A percentile compares a stretch with the other conserved stretches of the same genome.
Conservation (phyloP, 2,329 filamentous ascomycete species). For the Hypoxylon sp. region DNA sequence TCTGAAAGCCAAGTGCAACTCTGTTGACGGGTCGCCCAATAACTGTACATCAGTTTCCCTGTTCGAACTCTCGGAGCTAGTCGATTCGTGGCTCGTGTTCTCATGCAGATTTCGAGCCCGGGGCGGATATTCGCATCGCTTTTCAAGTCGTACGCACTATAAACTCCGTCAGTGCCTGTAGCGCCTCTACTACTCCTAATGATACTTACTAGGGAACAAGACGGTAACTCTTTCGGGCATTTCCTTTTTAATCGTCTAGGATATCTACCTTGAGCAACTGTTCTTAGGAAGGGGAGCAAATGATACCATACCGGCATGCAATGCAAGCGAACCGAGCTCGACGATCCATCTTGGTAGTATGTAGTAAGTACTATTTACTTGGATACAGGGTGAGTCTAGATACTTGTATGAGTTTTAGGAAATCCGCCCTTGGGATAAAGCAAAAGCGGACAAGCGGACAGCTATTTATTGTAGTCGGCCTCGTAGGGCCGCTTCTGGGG, state of each 20-base stretch:
- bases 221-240: conserved; percentile 44
- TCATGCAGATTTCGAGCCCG: conserved; percentile 16
- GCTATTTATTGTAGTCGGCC: conserved; percentile 1
- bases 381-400: not conserved
- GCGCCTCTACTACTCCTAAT: not conserved
- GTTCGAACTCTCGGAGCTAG: conserved; percentile 11
- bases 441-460: conserved; percentile 22
- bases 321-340: conserved; percentile 41
- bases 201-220: conserved; percentile 45
- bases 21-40: not conserved
- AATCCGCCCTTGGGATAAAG: conserved; percentile 10
- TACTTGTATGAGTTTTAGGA: not conserved
- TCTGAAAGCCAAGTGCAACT: not conserved
- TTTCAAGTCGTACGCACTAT: conserved; percentile 48
- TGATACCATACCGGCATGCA: conserved; percentile 34
- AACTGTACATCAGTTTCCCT: conserved; percentile 1
- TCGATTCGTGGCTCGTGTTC: not conserved
- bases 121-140: conserved; percentile 47
- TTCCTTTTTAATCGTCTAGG: conserved; percentile 42
- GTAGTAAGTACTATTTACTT: not conserved
- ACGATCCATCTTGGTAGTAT: conserved; percentile 27
- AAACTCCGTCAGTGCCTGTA: conserved; percentile 9
- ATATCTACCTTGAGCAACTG: conserved; percentile 6
- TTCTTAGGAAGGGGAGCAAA: not conserved
- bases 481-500: not conserved